Evolutionary conservation across 2,329 filamentous ascomycete genomes (phyloP).

Genomic region (Neurospora crassa): DNA sequence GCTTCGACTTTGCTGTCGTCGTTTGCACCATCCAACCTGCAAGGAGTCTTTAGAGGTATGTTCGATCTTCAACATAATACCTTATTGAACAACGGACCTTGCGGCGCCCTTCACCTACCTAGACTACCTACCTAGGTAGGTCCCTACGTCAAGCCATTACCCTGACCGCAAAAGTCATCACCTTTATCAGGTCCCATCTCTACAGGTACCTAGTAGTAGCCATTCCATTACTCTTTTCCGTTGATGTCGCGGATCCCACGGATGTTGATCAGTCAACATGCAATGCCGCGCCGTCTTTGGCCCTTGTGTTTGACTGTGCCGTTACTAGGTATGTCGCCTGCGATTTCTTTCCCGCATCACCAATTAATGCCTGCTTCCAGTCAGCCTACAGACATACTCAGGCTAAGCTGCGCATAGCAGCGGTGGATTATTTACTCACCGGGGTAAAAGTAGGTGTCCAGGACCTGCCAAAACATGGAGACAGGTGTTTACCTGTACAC

Average conservation of each 20-base stretch:
- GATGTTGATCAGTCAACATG: not conserved
- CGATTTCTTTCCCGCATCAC: not conserved
- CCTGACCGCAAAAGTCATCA: not conserved
- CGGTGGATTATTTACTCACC: not conserved
- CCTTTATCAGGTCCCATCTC: no score
- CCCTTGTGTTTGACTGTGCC: not conserved
- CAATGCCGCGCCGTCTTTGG: not conserved
- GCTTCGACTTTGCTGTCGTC: no score
- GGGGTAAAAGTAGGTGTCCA: not conserved
- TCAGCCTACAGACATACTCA: not conserved
- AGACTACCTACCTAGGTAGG: no score
- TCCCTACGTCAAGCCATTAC: not conserved
- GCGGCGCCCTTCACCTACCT: not conserved
- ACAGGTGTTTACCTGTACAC: not conserved
- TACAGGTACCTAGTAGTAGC: no score
- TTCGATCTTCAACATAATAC: no score
- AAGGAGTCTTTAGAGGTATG: no score
- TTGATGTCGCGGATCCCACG: not conserved
- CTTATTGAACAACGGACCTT: not conserved
- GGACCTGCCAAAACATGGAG: not conserved
- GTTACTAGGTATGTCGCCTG: not conserved
- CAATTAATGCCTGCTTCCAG: not conserved
- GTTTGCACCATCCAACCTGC: no score
- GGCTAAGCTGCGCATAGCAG: not conserved
- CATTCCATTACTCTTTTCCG: not conserved